These are phyloP conservation scores for Eucalyptus cladocalyx DNA, from an alignment of 345 rosid genomes.

Conservation along the genomic window DNA sequence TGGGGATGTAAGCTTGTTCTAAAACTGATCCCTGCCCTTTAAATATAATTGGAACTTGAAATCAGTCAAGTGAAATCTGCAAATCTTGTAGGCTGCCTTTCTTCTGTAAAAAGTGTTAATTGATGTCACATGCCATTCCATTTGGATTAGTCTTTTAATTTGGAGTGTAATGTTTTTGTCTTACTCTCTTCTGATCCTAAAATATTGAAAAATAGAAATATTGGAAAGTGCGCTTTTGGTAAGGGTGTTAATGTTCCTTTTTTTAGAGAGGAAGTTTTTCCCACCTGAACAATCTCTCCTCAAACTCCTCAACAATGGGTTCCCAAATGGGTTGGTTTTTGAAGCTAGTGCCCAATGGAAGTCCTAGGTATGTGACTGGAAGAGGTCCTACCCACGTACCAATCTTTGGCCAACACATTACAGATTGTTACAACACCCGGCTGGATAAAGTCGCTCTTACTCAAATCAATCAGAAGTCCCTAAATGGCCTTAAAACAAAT, in stretches of 20 bases:
- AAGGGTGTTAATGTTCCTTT: neutral
- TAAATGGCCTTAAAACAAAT: neutral
- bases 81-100: neutral
- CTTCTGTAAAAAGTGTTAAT: neutral
- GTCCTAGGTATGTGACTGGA: neutral
- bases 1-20: slow-evolving; percentile 67
- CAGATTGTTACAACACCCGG: neutral
- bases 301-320: neutral
- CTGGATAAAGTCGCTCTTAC: neutral
- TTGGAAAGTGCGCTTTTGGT: neutral
- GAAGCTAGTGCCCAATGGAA: neutral
- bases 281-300: neutral
- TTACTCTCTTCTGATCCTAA: neutral
- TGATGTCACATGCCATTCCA: neutral
- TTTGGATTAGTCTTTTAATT: neutral
- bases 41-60: neutral
- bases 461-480: neutral
- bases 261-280: neutral
- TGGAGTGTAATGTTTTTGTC: neutral
- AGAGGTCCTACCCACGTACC: neutral
- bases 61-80: neutral
- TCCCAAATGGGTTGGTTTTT: neutral
- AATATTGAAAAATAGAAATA: neutral
- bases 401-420: neutral
- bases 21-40: neutral